phyloP scores from a whole-genome alignment of 129 eudicot genomes.

The Lactuca sativa region DNA sequence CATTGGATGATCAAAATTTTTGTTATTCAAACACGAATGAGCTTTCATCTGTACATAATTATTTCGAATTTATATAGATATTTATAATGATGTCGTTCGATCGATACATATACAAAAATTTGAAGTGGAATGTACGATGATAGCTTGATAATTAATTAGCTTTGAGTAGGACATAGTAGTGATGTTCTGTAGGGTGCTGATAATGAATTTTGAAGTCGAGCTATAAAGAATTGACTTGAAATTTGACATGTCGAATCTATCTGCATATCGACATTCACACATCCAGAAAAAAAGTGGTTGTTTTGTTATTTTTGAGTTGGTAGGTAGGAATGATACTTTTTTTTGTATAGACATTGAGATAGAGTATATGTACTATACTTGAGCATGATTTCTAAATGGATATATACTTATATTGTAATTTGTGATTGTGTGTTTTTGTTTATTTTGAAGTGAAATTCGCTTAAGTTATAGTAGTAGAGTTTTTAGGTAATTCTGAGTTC shows the following conservation, averaged over 20 bases:
- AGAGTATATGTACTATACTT: neutral
- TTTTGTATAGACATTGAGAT: neutral
- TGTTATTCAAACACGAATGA: constrained; percentile 4
- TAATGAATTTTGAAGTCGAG: neutral
- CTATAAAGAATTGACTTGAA: constrained; percentile 1
- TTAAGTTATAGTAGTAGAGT: neutral
- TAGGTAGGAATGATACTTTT: neutral
- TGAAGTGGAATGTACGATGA: constrained; percentile 12
- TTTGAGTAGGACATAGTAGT: neutral
- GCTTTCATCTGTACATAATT: neutral
- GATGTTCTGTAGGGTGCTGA: constrained; percentile 15
- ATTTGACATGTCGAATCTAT: constrained; percentile 2
- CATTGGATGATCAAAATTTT: neutral
- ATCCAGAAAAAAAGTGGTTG: neutral
- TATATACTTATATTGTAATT: neutral
- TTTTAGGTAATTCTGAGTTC: constrained; percentile 14
- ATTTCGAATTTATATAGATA: neutral
- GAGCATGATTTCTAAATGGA: constrained; percentile 3
- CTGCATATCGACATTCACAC: neutral
- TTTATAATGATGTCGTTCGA: neutral
- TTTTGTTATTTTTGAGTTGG: neutral
- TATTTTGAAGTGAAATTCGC: neutral
- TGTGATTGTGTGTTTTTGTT: constrained; percentile 6
- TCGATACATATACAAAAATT: neutral
- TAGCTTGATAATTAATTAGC: neutral